phyloP scores from a whole-genome alignment of 768 basidiomycete genomes.

The Boletus coccyginus region DNA sequence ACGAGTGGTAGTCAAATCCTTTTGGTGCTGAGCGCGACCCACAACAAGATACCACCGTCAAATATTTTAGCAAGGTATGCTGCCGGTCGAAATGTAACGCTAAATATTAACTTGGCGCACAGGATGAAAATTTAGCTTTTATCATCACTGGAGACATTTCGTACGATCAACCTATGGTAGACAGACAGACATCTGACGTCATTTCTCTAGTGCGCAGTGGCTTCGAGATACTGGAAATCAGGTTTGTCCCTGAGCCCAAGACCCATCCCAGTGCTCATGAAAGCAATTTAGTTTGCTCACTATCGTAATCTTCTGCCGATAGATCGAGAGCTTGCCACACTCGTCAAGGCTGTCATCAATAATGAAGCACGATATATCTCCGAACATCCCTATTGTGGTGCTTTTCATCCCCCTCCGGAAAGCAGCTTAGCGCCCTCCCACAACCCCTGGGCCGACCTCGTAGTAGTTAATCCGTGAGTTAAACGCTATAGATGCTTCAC shows the following conservation, averaged over 20 bases:
- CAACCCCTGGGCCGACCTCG: slow-evolving; percentile 68
- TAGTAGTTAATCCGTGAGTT: slow-evolving; percentile 71
- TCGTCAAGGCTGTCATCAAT: slow-evolving; percentile 81
- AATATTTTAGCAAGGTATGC: slow-evolving; percentile 64
- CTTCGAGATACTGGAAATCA: slow-evolving; percentile 80
- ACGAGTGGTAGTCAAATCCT: neutral
- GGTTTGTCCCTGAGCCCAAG: slow-evolving; percentile 33
- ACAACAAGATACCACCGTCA: slow-evolving; percentile 69
- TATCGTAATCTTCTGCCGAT: slow-evolving; percentile 57
- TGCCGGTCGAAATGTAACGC: neutral
- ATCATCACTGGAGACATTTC: slow-evolving; percentile 82
- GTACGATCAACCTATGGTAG: slow-evolving; percentile 39
- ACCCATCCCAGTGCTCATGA: neutral
- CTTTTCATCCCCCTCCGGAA: slow-evolving; percentile 79
- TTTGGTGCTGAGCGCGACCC: neutral
- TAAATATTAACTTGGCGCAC: slow-evolving; percentile 5
- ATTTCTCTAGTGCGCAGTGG: slow-evolving; percentile 66
- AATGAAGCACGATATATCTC: slow-evolving; percentile 74
- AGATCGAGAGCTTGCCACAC: slow-evolving; percentile 56
- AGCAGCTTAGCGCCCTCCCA: slow-evolving; percentile 61
- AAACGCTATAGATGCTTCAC: neutral
- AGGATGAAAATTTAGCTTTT: slow-evolving; percentile 72
- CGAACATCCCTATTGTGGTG: slow-evolving; percentile 74
- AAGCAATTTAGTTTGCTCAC: slow-evolving; percentile 55
- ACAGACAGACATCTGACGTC: slow-evolving; percentile 4